Base-by-base conservation (phyloP, 495 filamentous ascomycete species). In the Aspergillus saccharolyticus region DNA sequence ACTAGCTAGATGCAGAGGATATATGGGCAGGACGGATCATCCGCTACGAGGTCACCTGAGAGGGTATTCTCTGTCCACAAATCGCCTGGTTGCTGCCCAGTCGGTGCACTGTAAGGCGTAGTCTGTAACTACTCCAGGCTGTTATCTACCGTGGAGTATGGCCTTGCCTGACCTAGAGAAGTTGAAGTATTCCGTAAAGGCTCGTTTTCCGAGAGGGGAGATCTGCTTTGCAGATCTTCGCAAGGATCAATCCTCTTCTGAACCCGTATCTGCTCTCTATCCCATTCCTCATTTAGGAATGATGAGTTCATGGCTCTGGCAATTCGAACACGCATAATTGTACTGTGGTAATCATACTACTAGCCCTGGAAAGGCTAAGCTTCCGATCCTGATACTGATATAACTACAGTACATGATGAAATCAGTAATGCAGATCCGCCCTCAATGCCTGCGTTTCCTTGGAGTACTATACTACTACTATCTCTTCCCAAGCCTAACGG, bases 171-270 rank as follows among this genome's bases (percentile, higher is more conserved):
- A 50, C 47, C 28, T 28, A 24, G 22, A 28, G 20, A 20, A 48
- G 15, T 17, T 49, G 44, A 7, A 3, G 4, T 9, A 28, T n/a
- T 30, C n/a, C 47, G 17, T 24, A n/a, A n/a, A n/a, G n/a, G 16
- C 15, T 50, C 47, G 4, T 3, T 25, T n/a, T 4, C 47, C 8
- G 4, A 14, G 28, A 28, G n/a, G n/a, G 47, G 24, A 30, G 47
- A 50, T 28, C 47, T 17, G 47, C 47, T 24, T 28, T 50, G 47
- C 47, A 28, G 47, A 50, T 50, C 22, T 17, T 50, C 24, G 21
- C 47, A 28, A 21, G 46, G 46, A 49, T 20, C 19, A 47, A 7
- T 47, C 15, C 9, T 22, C 17, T 15, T 39, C 33, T 50, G 30
- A 24, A 15, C 24, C 47, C 21, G 21, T 30, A 17, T 6, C 17